Base-by-base conservation (phyloP, 805 yeast genomes). In the Komagataella phaffii region DNA sequence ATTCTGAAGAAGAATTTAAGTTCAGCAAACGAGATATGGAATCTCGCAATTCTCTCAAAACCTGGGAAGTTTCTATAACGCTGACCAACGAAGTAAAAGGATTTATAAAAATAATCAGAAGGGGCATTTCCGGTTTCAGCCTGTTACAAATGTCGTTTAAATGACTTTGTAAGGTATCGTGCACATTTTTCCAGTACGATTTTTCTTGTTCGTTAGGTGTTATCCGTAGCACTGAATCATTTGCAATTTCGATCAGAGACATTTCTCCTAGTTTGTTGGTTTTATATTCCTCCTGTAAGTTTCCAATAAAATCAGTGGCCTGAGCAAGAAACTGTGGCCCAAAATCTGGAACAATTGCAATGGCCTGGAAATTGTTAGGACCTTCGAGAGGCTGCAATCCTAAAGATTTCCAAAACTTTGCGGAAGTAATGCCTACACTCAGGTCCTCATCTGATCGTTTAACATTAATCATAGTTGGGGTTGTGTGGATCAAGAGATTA, bases 361-460 rank as follows among this genome's bases (percentile, higher is more conserved):
- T 55, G 6, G 80, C 63, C 52, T 75, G 76, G 53, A 82, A 75
- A 53, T 76, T 68, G 54, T 83, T 82, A 1, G 67, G 63, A 1
- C 73, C 74, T 21, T 63, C 61, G 6, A 75, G 57, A 0, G 91
- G 87, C 47, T 74, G 73, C 49, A 85, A 70, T 53, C 78, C 76
- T 57, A 85, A 60, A 47, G 72, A 65, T 57, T 70, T 79, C 89
- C 83, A 83, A 58, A 75, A 76, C 53, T 65, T 63, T 17, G 75
- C 62, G 49, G 77, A 79, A 36, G 72, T 67, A 57, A 73, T 72
- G 60, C 73, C 79, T 46, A 75, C 69, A 40, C 69, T 74, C 53
- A 71, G 66, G 24, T 61, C 68, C 49, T 72, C 68, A 48, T 71
- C 67, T 50, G 65, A 51, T 18, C 75, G 56, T 52, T 61, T 66